Evolutionary conservation across 2,329 filamentous ascomycete species (phyloP), one percentile per base, ranked within the genome.

Genomic region (Aspergillus bombycis): DNA sequence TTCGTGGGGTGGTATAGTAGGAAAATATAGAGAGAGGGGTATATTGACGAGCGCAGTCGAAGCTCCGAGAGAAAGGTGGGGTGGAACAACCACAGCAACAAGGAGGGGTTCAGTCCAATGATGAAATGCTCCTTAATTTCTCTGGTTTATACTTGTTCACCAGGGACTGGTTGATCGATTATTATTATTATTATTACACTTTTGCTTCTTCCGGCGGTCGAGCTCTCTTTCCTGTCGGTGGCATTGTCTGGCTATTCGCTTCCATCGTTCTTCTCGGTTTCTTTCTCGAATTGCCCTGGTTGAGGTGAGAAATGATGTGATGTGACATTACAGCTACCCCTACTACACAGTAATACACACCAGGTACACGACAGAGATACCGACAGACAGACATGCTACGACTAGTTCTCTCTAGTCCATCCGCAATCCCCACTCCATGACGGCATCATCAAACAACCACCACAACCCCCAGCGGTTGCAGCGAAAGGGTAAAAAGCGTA

Each of bases 11-110:
- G 34, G 46, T 28, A 12, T 41, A 60, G 55, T 56, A 56, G 53
- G 21, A 55, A 43, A 57, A 61, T 48, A 54, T 46, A 28, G 56
- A 45, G 46, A 53, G 54, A 53, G 54, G 52, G 56, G 19, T 45
- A 23, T 30, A 23, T 45, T 58, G 41, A 41, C 36, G 8, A 16
- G 34, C n/a, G n/a, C n/a, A 36, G 30, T 46, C 46, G 36, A 46
- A 28, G 55, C 57, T 36, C 48, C 36, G 28, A 53, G 36, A 60
- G 34, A 28, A 38, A 64, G 57, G 62, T 62, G 62, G 62, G 62
- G 62, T 62, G 54, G 62, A 58, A 54, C 43, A 41, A 41, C n/a
- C 46, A 36, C 21, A 34, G 26, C n/a, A 32, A 30, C 19, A 23
- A 38, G 26, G 34, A 63, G 62, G 62, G 58, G 62, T 61, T 46